These are phyloP conservation scores for Ogataea hybrid DNA, from an alignment of 1,139 yeast species.

Conservation along the genomic window DNA sequence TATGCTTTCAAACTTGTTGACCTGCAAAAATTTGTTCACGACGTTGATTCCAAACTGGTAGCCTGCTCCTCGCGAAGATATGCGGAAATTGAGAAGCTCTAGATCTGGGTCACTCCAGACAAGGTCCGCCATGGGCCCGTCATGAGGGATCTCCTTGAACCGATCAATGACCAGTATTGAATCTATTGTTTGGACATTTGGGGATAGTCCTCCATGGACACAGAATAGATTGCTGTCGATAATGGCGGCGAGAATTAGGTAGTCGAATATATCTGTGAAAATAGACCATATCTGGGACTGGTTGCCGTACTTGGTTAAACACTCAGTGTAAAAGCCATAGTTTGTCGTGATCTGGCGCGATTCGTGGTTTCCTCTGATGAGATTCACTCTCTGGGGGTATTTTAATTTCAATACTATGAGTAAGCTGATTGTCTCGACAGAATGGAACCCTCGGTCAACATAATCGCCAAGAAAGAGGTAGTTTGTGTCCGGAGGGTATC, in stretches of 20 bases:
- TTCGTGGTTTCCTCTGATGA: conserved; percentile 94
- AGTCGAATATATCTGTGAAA: conserved; percentile 92
- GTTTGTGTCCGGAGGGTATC: conserved; percentile 89
- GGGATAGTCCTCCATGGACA: conserved; percentile 94
- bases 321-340: conserved; percentile 95
- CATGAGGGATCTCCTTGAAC: conserved; percentile 94
- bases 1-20: conserved; percentile 77
- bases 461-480: conserved; percentile 92
- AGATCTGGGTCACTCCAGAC: conserved; percentile 99
- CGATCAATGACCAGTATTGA: conserved; percentile 88
- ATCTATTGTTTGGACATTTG: conserved; percentile 90
- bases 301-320: conserved; percentile 83
- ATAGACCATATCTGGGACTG: conserved; percentile 76
- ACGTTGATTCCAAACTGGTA: conserved; percentile 93
- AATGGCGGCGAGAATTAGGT: conserved; percentile 86
- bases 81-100: conserved; percentile 75
- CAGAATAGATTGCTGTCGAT: conserved; percentile 92
- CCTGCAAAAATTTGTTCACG: conserved; percentile 77
- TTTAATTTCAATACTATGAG: conserved; percentile 81
- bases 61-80: conserved; percentile 97
- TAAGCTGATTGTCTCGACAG: conserved; percentile 87
- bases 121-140: conserved; percentile 98
- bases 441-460: conserved; percentile 84
- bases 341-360: conserved; percentile 94
- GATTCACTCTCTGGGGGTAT: conserved; percentile 76